These are phyloP conservation scores for Phaffomyces antillensis DNA, from an alignment of 805 yeast species.

Conservation along the genomic window DNA sequence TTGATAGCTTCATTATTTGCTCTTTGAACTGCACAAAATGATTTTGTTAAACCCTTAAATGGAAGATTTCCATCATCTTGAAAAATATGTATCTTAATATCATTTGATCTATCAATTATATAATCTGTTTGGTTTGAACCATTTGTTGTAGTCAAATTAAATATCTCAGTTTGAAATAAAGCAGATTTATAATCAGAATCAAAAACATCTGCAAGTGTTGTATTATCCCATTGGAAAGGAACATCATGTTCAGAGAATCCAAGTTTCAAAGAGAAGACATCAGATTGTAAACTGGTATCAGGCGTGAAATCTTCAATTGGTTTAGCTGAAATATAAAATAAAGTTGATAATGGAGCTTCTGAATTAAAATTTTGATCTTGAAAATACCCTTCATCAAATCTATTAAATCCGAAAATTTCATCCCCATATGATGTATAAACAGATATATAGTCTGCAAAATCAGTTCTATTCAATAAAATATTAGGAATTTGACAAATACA, in stretches of 20 bases:
- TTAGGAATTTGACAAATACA: constrained; percentile 9
- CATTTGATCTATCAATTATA: constrained; percentile 5
- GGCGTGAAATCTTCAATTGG: constrained; percentile 10
- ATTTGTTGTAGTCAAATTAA: constrained; percentile 22
- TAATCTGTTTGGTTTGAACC: constrained; percentile 3
- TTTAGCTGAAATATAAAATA: constrained; percentile 1
- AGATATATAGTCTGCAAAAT: constrained; percentile 1
- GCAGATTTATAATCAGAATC: constrained; percentile 70
- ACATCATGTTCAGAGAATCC: constrained; percentile 59
- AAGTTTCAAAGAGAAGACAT: constrained; percentile 30
- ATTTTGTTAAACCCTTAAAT: constrained; percentile 36
- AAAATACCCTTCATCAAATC: constrained; percentile 10
- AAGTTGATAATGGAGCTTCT: constrained; percentile 11
- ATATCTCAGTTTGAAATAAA: constrained; percentile 53
- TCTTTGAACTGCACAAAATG: constrained; percentile 66
- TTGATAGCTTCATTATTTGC: constrained; percentile 18
- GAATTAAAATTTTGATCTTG: constrained; percentile 8
- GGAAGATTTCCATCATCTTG: constrained; percentile 31
- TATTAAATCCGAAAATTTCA: constrained; percentile 1
- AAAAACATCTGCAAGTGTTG: constrained; percentile 46
- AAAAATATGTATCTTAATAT: constrained; percentile 41
- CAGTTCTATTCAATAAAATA: not conserved
- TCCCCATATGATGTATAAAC: constrained; percentile 3
- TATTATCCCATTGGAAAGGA: constrained; percentile 63
- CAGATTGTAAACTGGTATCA: not conserved